Evolutionary conservation across 306 rosid species (phyloP).

Genomic region (Leucaena leucocephala): DNA sequence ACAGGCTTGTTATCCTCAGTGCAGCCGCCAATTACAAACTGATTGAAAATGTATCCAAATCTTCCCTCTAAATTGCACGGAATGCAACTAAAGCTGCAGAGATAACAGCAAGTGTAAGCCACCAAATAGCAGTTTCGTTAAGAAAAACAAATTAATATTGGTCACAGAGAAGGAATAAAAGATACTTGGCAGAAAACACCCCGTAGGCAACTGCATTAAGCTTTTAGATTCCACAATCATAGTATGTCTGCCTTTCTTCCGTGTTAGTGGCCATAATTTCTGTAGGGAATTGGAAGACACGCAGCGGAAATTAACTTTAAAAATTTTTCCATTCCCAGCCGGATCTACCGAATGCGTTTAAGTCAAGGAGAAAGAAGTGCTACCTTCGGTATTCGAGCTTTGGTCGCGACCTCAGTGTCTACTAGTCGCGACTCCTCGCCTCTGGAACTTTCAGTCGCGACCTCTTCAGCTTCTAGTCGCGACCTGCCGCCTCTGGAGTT

Average conservation of each 20-base stretch:
- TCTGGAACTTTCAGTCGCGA: too few species aligned
- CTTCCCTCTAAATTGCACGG: slow-evolving; percentile 58
- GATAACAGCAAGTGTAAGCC: slow-evolving; percentile 40
- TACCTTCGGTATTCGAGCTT: too few species aligned
- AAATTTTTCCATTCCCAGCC: too few species aligned
- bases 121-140: neutral
- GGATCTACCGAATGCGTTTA: too few species aligned
- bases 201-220: slow-evolving; percentile 20
- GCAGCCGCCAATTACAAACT: slow-evolving; percentile 34
- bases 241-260: neutral
- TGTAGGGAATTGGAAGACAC: too few species aligned
- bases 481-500: too few species aligned
- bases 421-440: too few species aligned
- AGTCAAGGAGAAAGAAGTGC: too few species aligned
- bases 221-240: slow-evolving; percentile 19
- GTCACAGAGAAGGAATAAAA: neutral
- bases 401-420: too few species aligned
- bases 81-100: slow-evolving; percentile 73
- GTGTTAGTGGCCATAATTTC: slow-evolving; percentile 10
- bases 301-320: too few species aligned
- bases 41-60: slow-evolving; percentile 32
- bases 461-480: too few species aligned
- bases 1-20: slow-evolving; percentile 20
- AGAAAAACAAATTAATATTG: neutral
- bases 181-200: slow-evolving; percentile 25